These are phyloP conservation scores for Spizellomyces sp. DNA, from an alignment of 192 early-diverging fungal species.

Conservation along the genomic window DNA sequence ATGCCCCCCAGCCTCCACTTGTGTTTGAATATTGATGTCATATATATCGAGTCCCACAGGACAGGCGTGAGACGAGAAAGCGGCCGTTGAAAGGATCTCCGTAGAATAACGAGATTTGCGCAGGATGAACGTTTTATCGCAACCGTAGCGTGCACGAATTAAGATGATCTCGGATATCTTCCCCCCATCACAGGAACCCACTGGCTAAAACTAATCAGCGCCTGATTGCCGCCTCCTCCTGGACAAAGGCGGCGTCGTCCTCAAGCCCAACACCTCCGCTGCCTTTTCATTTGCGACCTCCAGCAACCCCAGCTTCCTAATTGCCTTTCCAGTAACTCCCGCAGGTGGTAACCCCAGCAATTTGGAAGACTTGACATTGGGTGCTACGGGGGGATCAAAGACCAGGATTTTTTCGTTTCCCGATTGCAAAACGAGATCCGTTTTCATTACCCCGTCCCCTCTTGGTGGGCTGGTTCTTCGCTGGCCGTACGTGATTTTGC, in stretches of 20 bases:
- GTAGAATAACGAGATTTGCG: no score
- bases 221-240: background rate
- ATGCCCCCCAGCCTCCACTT: no score
- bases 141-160: no score
- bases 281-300: constrained; percentile 25
- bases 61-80: no score
- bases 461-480: background rate
- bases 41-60: no score
- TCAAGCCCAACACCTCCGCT: constrained; percentile 23
- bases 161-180: no score
- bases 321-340: constrained; percentile 2
- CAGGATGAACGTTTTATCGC: no score
- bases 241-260: background rate
- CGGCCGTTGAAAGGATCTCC: no score
- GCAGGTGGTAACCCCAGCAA: constrained; percentile 17
- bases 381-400: background rate
- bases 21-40: no score
- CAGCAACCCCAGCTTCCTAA: constrained; percentile 17
- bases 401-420: background rate
- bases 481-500: constrained; percentile 12
- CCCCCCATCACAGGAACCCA: no score
- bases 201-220: no score
- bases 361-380: constrained; percentile 7
- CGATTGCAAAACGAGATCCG: background rate
- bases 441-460: background rate